Base-by-base conservation (phyloP, 1,139 yeast species). In the Debaryomyces singareniensis region DNA sequence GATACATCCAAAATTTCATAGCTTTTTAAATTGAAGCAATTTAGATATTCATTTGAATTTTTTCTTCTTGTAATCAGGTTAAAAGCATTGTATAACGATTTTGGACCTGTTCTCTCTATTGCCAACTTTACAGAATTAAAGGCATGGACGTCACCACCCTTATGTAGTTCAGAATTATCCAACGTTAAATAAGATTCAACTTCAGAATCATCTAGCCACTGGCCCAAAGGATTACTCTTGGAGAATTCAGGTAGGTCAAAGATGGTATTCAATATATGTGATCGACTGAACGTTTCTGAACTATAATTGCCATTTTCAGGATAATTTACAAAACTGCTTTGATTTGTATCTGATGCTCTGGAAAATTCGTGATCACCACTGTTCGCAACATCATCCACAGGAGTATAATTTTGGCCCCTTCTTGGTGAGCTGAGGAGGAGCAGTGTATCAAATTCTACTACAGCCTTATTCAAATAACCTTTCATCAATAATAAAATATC, bases 1-100 rank as follows among this genome's bases (percentile, higher is more conserved):
- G 83, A 65, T 39, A 81, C 89, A 46, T 83, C 93, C 31, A 84
- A 61, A 32, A 83, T 54, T 44, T 82, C 91, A 53, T 78, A 81
- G 34, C 71, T 65, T 26, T 56, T 54, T 26, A 66, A 44, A 27
- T 50, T 46, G 36, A 64, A 63, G 11, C 11, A 34, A 32, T 30
- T 36, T 34, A n/a, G 35, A 28, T 16, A 28, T n/a, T 6, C 24
- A 15, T 10, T 28, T 28, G 13, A 35, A 5, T 26, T 29, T 18
- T 24, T 24, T 12, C 20, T 23, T 22, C 12, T 29, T n/a, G 29
- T 35, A 24, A 50, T 34, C 6, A 51, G 35, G 2, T 51, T 53
- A 29, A 57, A 48, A 6, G 57, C 49, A 30, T 44, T 45, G 20
- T 46, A 29, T 13, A 50, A 42, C n/a, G 47, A 35, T 14, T 36